Evolutionary conservation across 176 grass and related monocot genomes (phyloP).

Genomic region (Elaeis guineensis): DNA sequence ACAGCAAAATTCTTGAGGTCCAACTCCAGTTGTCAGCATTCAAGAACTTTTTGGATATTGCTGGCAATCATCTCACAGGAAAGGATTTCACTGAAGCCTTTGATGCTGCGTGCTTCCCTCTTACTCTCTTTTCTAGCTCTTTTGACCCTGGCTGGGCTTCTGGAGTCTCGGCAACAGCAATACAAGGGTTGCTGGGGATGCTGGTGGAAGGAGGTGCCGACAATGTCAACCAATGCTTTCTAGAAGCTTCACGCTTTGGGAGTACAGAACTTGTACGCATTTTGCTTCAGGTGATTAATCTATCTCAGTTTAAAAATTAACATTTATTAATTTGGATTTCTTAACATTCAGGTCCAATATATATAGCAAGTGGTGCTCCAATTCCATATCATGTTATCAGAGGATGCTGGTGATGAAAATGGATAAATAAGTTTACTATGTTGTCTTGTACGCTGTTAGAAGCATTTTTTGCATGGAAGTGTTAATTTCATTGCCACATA

Average conservation of each 20-base stretch:
- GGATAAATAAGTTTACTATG: too few relatives aligned
- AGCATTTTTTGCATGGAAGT: too few relatives aligned
- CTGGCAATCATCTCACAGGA: constrained; percentile 80
- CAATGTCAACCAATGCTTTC: constrained; percentile 98
- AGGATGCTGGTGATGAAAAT: too few relatives aligned
- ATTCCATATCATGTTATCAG: too few relatives aligned
- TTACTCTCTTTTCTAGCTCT: constrained; percentile 84
- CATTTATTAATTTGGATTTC: too few relatives aligned
- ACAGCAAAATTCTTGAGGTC: constrained; percentile 68
- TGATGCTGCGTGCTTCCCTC: constrained; percentile 95
- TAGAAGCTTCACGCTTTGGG: constrained; percentile 91
- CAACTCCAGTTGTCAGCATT: constrained; percentile 81
- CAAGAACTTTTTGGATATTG: constrained; percentile 83
- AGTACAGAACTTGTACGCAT: constrained; percentile 90
- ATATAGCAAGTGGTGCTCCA: too few relatives aligned
- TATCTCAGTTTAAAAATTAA: too few relatives aligned
- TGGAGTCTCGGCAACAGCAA: constrained; percentile 52
- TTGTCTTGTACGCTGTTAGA: too few relatives aligned
- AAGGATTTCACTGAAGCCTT: constrained; percentile 98
- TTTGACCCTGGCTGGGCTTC: constrained; percentile 80
- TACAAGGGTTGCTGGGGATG: constrained; percentile 80
- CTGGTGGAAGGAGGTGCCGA: constrained; percentile 95
- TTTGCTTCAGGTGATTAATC: constrained; percentile 63
- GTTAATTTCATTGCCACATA: too few relatives aligned
- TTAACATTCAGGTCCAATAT: too few relatives aligned